Base-by-base conservation (phyloP, 2,329 filamentous ascomycete species). In the Ophiostoma triangulosporum region DNA sequence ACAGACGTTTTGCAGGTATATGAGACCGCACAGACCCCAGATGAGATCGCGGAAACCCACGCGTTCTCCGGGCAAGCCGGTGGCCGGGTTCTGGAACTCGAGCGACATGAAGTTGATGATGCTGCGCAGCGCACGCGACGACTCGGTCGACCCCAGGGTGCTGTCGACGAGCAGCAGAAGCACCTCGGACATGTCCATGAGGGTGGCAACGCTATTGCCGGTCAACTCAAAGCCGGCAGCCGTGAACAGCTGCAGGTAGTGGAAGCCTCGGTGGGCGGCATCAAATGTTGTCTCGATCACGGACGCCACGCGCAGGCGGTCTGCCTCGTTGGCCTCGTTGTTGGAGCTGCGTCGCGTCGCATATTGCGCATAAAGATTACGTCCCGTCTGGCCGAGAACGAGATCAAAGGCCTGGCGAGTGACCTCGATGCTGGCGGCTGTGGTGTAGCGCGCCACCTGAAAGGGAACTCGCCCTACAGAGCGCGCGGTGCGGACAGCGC, bases 61-160 rank as follows among this genome's bases (percentile, higher is more conserved):
- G 46, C 69, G 73, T 61, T 84, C 81, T 8, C 78, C 78, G 46
- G 73, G 70, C 3, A 70, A 68, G 5, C 79, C 80, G 0, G 79
- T 82, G 8, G 76, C 73, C 0, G 80, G 78, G 55, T 82, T 81
- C 51, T 76, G 74, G 55, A 84, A 82, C 63, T 84, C 81, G 54
- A 79, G 73, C 29, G 78, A 73, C 48, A 84, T 75, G 31, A 84
- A 67, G 1, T 77, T 77, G 58, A 84, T 74, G 60, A 85, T 84
- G 62, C 79, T 81, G 2, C 80, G 78, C 55, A 84, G 81, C 11
- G 81, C 81, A 38, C 80, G 69, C 2, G 81, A 84, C 2, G 80
- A 83, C 62, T 85, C 81, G n/a, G 81, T 84, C 2, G 78, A 81
- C 14, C 81, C 81, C 27, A 84, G 76, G 36, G 84, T 75, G 57